Base-by-base conservation (phyloP, 768 basidiomycete species). In the Boletus reticulatus region DNA sequence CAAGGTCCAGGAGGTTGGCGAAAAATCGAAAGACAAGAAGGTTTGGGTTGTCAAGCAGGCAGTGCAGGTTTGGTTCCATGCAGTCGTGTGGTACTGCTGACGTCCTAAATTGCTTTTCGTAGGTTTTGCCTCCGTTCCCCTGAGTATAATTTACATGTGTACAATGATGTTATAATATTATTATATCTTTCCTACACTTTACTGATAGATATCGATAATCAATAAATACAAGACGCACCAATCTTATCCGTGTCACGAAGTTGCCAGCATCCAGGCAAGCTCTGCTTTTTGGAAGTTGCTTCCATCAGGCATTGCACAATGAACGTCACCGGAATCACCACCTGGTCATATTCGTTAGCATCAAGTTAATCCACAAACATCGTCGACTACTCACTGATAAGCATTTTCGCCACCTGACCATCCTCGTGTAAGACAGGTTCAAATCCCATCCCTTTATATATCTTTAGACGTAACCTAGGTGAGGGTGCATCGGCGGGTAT, bases 371-470 rank as follows among this genome's bases (percentile, higher is more conserved):
- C 14, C 8, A 20, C 42, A 36, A 32, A 29, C 29, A 29, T 29
- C 8, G 29, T 41, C 1, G 38, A 29, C 20, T 17, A 82, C 88
- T 67, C 65, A 90, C 88, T 76, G 61, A 92, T 76, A 62, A 92
- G 80, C 72, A 91, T 81, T 63, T 86, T 89, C 13, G 68, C 60
- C 27, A 82, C 62, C 16, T 71, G 66, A 0, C 82, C 82, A 41
- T 79, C 68, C 52, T 80, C 80, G 55, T 83, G 79, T 17, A 81
- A 57, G 41, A 91, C 71, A 5, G 88, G 83, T 48, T 87, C 82
- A 58, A 92, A 87, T 17, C 90, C 90, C 39, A 92, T 70, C 10
- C 82, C 83, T 64, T 83, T 87, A 70, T 82, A 89, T 57, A 92
- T 73, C 60, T 80, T 80, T 22, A 91, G 65, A 46, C 89, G 82